Conservation (phyloP, 768 basidiomycete species). For the Tylopilus subfusipes region DNA sequence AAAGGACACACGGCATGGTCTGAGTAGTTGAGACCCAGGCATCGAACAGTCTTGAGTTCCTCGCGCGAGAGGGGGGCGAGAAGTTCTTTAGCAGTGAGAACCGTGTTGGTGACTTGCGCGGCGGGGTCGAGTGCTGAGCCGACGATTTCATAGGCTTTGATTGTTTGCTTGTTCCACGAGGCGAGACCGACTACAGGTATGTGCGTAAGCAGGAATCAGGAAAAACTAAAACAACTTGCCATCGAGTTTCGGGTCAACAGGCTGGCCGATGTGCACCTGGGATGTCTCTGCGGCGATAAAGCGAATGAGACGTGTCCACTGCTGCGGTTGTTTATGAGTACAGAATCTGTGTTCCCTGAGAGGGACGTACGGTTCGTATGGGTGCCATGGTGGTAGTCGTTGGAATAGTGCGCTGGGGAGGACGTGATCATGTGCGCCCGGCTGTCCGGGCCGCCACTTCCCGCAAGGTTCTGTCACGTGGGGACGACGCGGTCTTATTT, state of each 20-base stretch:
- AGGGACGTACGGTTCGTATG: conserved; percentile 48
- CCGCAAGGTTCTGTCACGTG: conserved; percentile 27
- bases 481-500: conserved; percentile 19
- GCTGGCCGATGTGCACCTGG: conserved; percentile 74
- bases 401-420: neutral
- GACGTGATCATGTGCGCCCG: neutral
- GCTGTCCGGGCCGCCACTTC: neutral
- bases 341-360: too few species aligned
- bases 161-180: conserved; percentile 45
- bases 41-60: conserved; percentile 67
- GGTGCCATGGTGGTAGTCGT: conserved; percentile 47
- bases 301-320: conserved; percentile 78
- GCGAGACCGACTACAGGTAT: conserved; percentile 55
- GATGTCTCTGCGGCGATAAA: conserved; percentile 76
- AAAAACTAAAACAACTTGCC: conserved; percentile 35
- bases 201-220: neutral
- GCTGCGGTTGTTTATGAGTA: conserved; percentile 12
- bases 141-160: conserved; percentile 69
- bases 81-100: conserved; percentile 69
- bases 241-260: conserved; percentile 63
- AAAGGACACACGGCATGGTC: conserved; percentile 64
- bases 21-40: conserved; percentile 79
- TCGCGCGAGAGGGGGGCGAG: conserved; percentile 66
- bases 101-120: conserved; percentile 57
- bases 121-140: conserved; percentile 67